Conservation (phyloP, 306 rosid genomes). For the Cucurbita ficifolia region DNA sequence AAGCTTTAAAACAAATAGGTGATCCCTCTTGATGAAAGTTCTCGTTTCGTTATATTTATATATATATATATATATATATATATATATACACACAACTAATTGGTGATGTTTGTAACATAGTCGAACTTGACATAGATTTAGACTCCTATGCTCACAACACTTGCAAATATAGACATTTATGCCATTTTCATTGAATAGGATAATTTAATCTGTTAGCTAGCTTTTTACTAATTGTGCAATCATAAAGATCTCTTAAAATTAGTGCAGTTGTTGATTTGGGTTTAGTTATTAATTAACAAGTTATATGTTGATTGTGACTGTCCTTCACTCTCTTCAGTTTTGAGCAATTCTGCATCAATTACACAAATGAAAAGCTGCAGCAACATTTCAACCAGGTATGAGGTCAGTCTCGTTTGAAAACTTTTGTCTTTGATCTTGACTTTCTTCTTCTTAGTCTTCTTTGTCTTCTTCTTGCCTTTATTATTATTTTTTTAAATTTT, state of each 20-base stretch:
- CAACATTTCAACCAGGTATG: constrained; percentile 99
- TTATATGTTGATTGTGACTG: not conserved
- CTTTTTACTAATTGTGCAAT: not conserved
- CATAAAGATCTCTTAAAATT: not conserved
- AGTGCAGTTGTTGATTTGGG: not conserved
- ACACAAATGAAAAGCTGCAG: constrained; percentile 89
- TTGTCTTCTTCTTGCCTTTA: not conserved
- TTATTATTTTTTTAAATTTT: not conserved
- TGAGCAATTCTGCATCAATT: constrained; percentile 89
- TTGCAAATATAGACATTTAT: not conserved
- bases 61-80: not conserved
- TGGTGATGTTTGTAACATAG: constrained; percentile 30
- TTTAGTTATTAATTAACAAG: constrained; percentile 1
- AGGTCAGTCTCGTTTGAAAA: constrained; percentile 67
- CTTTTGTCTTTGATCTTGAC: constrained; percentile 14
- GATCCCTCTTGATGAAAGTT: constrained; percentile 7
- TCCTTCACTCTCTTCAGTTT: constrained; percentile 42
- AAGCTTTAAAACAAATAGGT: constrained; percentile 76
- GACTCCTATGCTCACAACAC: not conserved
- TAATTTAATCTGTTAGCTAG: not conserved
- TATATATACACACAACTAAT: too few relatives aligned
- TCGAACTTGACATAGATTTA: not conserved
- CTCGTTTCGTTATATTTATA: not conserved
- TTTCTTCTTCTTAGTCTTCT: not conserved
- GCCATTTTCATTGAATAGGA: not conserved